Base-by-base conservation (phyloP, 2,329 filamentous ascomycete species). In the Neobulgaria alba region DNA sequence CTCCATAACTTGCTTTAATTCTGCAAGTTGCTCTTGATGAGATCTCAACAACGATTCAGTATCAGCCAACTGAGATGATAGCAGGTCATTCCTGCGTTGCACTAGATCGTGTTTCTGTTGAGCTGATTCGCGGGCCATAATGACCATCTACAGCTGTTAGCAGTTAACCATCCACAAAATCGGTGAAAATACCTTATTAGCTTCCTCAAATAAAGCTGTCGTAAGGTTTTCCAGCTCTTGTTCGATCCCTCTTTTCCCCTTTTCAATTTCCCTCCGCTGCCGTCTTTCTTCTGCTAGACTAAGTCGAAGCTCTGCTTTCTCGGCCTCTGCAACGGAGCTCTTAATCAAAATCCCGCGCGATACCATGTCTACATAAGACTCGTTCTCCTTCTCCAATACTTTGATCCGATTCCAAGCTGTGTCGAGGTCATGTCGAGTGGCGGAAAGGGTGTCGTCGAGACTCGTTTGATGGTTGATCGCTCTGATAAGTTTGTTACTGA, bases 401-500 rank as follows among this genome's bases (percentile, higher is more conserved):
- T 68, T 70, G 39, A 93, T 75, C 53, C 73, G 75, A 35, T 81
- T 75, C 44, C 73, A 75, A 7, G 87, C 77, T 23, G 74, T 62
- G 40, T 94, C 86, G 34, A 96, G 68, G 58, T 96, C 88, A 59
- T 89, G 82, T 29, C 88, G 78, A 12, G 88, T 84, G 38, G 79
- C 79, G 36, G 86, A 82, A 14, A 98, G 70, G 9, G 79, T 85
- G 62, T 98, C 92, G 62, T 96, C 92, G 33, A 98, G 73, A 16
- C 76, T 81, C 5, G 89, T 95, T 63, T 95, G 89, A 62, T 94
- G 84, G 60, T 98, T 98, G 64, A 98, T 95, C 33, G 92, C 90
- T 58, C 92, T 90, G 54, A 98, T 90, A 48, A 98, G 78, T 63
- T 98, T 98, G 36, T 88, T 90, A 64, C 88, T 96, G 21, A 98